A percentile compares a stretch with the other conserved stretches of the same genome.
These are phyloP conservation scores for Thielaviopsis euricoi DNA, from an alignment of 2,329 filamentous ascomycete genomes.

Conservation along the genomic window DNA sequence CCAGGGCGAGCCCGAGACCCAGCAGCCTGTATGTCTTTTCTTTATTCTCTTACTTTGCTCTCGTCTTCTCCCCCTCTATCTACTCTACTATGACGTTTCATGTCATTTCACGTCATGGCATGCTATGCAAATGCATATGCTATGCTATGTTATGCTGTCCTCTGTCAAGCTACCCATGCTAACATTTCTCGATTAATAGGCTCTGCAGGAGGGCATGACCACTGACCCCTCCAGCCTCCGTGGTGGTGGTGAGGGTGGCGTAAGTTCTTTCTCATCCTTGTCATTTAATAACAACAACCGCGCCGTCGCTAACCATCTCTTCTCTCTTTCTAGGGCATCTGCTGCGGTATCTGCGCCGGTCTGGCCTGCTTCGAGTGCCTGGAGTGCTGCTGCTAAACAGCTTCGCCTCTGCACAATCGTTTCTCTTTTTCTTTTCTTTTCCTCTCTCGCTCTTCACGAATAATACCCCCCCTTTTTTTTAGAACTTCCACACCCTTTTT, in stretches of 20 bases:
- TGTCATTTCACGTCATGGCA: no score
- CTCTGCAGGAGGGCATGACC: not conserved
- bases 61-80: not conserved
- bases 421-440: not conserved
- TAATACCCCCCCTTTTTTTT: not conserved
- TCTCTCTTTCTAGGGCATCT: conserved; percentile 19
- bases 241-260: conserved; percentile 5
- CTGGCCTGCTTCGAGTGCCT: conserved; percentile 24
- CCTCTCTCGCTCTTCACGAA: not conserved
- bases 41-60: no score
- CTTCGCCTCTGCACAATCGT: not conserved
- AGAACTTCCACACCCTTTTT: not conserved
- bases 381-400: conserved; percentile 17
- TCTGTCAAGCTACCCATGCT: not conserved
- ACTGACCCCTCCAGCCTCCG: conserved; percentile 1
- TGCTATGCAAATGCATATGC: no score
- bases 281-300: not conserved
- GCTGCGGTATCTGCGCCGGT: conserved; percentile 25
- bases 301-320: not conserved
- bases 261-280: not conserved
- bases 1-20: not conserved
- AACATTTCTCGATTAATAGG: not conserved
- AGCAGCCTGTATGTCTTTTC: conserved; percentile 5
- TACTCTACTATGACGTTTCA: not conserved
- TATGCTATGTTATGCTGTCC: no score